Percentiles rank a stretch among this genome's conserved stretches.
Conservation (phyloP, 768 basidiomycete species). For the Panaeolus cyanescens region DNA sequence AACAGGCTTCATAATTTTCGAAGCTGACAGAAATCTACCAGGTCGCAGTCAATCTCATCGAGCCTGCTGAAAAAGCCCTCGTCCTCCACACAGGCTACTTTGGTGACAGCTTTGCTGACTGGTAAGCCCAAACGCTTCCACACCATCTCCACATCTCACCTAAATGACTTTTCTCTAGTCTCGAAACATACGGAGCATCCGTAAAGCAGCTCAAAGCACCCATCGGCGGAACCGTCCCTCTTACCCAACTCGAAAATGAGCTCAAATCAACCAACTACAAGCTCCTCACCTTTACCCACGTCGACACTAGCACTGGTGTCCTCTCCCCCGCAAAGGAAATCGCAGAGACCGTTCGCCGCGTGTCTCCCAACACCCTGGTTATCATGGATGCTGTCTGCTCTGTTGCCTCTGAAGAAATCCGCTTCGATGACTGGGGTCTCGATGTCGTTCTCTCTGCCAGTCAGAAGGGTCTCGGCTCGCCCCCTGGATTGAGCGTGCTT, state of each 20-base stretch:
- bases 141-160: background rate
- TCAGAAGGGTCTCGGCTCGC: conserved; percentile 92
- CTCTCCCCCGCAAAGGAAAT: conserved; percentile 83
- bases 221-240: conserved; percentile 74
- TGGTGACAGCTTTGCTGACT: conserved; percentile 87
- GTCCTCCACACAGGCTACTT: conserved; percentile 91
- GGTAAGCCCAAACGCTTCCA: conserved; percentile 46
- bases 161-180: conserved; percentile 38
- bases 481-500: conserved; percentile 90
- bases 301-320: conserved; percentile 90
- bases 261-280: conserved; percentile 84
- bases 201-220: conserved; percentile 84
- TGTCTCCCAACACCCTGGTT: conserved; percentile 87
- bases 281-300: conserved; percentile 90
- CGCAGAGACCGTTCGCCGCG: conserved; percentile 65
- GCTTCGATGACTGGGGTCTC: conserved; percentile 90
- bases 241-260: conserved; percentile 62
- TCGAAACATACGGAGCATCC: conserved; percentile 86
- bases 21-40: conserved; percentile 25
- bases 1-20: background rate
- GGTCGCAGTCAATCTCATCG: conserved; percentile 91
- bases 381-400: conserved; percentile 95
- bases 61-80: conserved; percentile 68
- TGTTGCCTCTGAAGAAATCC: conserved; percentile 94
- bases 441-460: conserved; percentile 87